Evolutionary conservation across 768 basidiomycete genomes (phyloP).

Genomic region (Asterophora parasitica): DNA sequence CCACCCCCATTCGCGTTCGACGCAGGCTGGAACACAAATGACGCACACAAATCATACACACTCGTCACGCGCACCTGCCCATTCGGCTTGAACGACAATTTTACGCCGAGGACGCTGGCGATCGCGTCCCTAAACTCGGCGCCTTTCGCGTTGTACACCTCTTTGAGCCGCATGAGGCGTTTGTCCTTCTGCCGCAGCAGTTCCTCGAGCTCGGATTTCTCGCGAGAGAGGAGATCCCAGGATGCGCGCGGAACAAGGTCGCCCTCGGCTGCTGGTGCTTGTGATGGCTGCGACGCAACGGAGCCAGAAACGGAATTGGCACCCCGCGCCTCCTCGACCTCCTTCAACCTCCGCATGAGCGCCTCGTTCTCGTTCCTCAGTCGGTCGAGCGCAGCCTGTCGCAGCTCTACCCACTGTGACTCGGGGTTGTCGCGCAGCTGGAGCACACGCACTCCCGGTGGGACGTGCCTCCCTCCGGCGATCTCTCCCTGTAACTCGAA

Average conservation of each 20-base stretch:
- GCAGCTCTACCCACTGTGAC: conserved; percentile 72
- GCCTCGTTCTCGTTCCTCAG: conserved; percentile 83
- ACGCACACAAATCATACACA: conserved; percentile 82
- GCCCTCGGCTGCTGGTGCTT: too few relatives aligned
- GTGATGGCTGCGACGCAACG: too few relatives aligned
- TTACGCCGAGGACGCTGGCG: conserved; percentile 83
- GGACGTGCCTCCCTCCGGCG: conserved; percentile 59
- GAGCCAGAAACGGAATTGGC: too few relatives aligned
- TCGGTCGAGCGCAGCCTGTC: conserved; percentile 70
- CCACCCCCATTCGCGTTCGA: background rate
- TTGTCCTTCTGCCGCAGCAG: conserved; percentile 76
- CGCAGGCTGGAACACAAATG: conserved; percentile 79
- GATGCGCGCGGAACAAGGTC: conserved; percentile 73
- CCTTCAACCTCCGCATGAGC: conserved; percentile 60
- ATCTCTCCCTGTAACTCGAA: conserved; percentile 77
- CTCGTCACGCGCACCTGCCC: conserved; percentile 88
- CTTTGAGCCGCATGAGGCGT: conserved; percentile 66
- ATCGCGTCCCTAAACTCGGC: conserved; percentile 91
- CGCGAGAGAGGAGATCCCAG: conserved; percentile 65
- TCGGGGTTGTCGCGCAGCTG: conserved; percentile 43
- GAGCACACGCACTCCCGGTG: conserved; percentile 13
- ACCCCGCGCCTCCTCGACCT: conserved; percentile 44
- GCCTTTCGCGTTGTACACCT: conserved; percentile 83
- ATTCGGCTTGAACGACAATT: conserved; percentile 87
- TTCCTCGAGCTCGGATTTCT: conserved; percentile 64